These are phyloP conservation scores for Lenwebbia sp. DNA, from an alignment of 345 rosid genomes.

Conservation along the genomic window DNA sequence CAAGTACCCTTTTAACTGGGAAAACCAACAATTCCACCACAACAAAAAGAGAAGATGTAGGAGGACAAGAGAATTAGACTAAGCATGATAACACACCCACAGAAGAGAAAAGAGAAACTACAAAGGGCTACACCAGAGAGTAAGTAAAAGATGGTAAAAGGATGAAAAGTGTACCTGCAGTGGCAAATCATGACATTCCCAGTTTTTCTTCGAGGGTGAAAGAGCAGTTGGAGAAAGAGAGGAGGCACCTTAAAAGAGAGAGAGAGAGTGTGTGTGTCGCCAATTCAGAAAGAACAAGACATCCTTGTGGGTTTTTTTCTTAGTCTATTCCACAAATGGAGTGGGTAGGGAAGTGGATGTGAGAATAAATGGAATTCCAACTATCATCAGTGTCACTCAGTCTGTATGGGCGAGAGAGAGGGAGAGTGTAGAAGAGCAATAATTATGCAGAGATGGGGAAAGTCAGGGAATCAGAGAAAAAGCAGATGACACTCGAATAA, in stretches of 20 bases:
- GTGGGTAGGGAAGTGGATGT: not conserved
- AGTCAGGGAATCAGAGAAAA: constrained; percentile 1
- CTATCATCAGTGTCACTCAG: not conserved
- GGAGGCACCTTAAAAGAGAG: not conserved
- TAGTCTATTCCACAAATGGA: not conserved
- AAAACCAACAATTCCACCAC: not conserved
- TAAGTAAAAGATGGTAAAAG: not conserved
- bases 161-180: not conserved
- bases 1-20: not conserved
- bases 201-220: not conserved
- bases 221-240: not conserved
- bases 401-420: not conserved
- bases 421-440: not conserved
- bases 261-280: not conserved
- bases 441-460: not conserved
- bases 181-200: not conserved
- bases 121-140: not conserved
- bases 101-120: not conserved
- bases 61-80: not conserved
- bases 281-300: not conserved
- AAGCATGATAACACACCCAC: not conserved
- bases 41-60: not conserved
- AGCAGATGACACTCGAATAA: not conserved
- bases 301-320: not conserved
- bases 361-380: not conserved